Evolutionary conservation across 306 rosid genomes (phyloP).

Genomic region (Rosa chinensis): DNA sequence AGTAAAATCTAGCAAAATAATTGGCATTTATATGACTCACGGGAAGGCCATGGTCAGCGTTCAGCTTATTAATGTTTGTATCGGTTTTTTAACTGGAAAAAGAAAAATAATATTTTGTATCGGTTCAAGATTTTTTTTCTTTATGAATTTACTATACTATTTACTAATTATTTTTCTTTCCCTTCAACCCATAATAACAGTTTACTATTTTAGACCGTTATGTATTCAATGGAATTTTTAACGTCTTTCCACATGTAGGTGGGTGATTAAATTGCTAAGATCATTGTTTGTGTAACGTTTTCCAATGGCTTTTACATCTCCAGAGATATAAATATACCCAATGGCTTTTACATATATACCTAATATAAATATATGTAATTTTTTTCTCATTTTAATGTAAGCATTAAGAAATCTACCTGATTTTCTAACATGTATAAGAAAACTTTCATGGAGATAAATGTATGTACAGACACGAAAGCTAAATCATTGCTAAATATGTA

Average conservation of each 20-base stretch:
- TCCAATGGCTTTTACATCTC: neutral
- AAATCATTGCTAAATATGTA: neutral
- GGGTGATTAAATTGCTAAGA: neutral
- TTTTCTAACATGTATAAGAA: neutral
- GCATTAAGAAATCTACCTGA: neutral
- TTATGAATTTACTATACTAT: neutral
- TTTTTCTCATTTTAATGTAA: neutral
- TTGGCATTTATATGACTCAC: constrained; percentile 7
- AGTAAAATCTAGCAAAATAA: neutral
- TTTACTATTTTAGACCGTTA: neutral
- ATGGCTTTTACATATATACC: neutral
- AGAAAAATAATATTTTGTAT: neutral
- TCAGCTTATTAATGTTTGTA: neutral
- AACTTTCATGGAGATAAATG: neutral
- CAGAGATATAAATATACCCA: neutral
- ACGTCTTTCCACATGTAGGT: neutral
- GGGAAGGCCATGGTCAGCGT: constrained; percentile 3
- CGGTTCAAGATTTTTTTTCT: neutral
- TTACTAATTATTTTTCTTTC: neutral
- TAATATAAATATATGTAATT: neutral
- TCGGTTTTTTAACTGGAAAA: neutral
- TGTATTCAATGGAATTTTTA: neutral
- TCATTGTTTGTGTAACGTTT: neutral
- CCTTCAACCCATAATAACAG: neutral
- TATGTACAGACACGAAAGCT: neutral